Evolutionary conservation across 1,284 basidiomycete genomes (phyloP).

Genomic region (Austroboletus novae-zelandiae): DNA sequence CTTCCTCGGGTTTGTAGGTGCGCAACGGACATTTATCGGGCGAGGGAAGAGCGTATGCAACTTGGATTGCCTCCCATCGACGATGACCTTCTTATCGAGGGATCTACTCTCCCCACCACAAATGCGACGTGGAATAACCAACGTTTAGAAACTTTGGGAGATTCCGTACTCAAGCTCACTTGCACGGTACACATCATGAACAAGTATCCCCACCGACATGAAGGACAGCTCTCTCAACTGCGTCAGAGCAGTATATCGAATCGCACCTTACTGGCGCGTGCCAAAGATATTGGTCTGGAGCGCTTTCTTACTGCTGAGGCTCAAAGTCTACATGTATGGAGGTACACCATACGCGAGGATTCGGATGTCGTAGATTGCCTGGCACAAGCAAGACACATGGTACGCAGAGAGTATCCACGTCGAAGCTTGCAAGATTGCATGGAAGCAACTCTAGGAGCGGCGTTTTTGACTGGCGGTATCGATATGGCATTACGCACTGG

Average conservation of each 20-base stretch:
- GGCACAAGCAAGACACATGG: conserved; percentile 29
- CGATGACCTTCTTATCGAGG: conserved; percentile 61
- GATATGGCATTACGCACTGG: conserved; percentile 65
- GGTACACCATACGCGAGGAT: conserved; percentile 44
- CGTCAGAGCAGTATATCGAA: conserved; percentile 68
- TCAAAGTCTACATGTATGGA: conserved; percentile 58
- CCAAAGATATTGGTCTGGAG: conserved; percentile 61
- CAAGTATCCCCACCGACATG: conserved; percentile 70
- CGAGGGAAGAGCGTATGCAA: conserved; percentile 44
- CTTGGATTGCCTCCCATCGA: conserved; percentile 59
- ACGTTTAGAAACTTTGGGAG: conserved; percentile 80
- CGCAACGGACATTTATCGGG: conserved; percentile 63
- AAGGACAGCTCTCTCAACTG: conserved; percentile 72
- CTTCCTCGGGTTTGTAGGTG: conserved; percentile 68
- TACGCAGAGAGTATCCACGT: conserved; percentile 48
- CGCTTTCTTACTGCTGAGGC: conserved; percentile 60
- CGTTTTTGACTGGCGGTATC: conserved; percentile 69
- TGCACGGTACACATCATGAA: conserved; percentile 76
- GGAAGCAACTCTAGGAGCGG: conserved; percentile 78
- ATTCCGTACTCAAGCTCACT: conserved; percentile 75
- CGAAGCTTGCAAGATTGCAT: conserved; percentile 81
- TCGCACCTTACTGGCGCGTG: conserved; percentile 61
- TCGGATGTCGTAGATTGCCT: conserved; percentile 30
- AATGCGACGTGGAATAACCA: conserved; percentile 72
- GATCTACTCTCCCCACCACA: conserved; percentile 68